Conservation (phyloP, 352 stramenopile genomes). For the Phytopythium aichiense region DNA sequence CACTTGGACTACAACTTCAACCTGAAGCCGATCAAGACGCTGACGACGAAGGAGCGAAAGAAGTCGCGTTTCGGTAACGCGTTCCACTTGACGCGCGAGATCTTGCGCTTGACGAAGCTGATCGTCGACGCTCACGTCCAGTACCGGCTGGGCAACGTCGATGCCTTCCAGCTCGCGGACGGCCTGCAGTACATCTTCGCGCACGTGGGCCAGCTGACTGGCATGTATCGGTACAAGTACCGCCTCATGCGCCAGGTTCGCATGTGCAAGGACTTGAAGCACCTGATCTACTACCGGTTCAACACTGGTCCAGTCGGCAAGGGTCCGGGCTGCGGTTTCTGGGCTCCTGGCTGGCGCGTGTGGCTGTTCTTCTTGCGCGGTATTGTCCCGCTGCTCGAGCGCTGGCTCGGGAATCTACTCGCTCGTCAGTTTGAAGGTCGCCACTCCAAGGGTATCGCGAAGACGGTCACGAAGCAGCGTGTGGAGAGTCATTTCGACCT, state of each 20-base stretch:
- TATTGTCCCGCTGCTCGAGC: slow-evolving; percentile 97
- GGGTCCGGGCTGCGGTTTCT: slow-evolving; percentile 98
- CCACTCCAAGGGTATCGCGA: slow-evolving; percentile 98
- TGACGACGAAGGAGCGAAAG: slow-evolving; percentile 99
- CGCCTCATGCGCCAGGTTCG: slow-evolving; percentile 95
- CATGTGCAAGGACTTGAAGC: slow-evolving; percentile 99
- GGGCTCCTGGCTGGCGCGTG: slow-evolving; percentile 98
- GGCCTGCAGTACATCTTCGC: slow-evolving; percentile 99
- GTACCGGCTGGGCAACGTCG: slow-evolving; percentile 99
- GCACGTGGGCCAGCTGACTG: slow-evolving; percentile 99
- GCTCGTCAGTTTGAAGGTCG: slow-evolving; percentile 99
- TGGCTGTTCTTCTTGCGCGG: slow-evolving; percentile 99
- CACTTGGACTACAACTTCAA: slow-evolving; percentile 99
- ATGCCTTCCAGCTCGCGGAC: slow-evolving; percentile 99
- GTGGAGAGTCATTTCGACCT: slow-evolving; percentile 99
- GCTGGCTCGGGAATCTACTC: slow-evolving; percentile 99
- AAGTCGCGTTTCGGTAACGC: slow-evolving; percentile 97
- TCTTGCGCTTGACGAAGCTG: slow-evolving; percentile 98
- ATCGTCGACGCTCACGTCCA: slow-evolving; percentile 99
- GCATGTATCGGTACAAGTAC: slow-evolving; percentile 99
- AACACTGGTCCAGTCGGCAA: slow-evolving; percentile 99
- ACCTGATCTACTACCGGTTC: slow-evolving; percentile 99
- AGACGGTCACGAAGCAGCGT: slow-evolving; percentile 99
- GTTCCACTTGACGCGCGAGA: slow-evolving; percentile 97
- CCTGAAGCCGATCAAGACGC: slow-evolving; percentile 99